Evolutionary conservation across 202 grass and related monocot genomes (phyloP).

Genomic region (Panicum hallii): DNA sequence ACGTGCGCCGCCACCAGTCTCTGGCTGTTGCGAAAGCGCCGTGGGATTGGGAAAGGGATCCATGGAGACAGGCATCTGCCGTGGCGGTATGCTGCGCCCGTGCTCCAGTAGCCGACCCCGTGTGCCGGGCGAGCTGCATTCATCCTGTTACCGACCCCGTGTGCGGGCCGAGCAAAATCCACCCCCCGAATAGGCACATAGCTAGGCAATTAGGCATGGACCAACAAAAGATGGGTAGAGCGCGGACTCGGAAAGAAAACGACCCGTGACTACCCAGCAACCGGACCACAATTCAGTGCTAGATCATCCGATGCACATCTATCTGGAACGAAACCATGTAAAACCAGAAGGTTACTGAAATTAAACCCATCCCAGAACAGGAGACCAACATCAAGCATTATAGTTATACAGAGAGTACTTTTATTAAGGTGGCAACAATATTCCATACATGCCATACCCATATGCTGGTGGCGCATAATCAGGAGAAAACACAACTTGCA

Average conservation of each 20-base stretch:
- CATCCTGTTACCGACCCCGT: neutral
- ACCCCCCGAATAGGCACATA: neutral
- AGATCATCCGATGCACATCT: neutral
- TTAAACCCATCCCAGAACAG: neutral
- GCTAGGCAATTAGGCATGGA: neutral
- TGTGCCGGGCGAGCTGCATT: neutral
- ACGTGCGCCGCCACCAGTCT: neutral
- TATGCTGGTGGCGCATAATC: conserved; percentile 26
- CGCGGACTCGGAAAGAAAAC: neutral
- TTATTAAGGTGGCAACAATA: conserved; percentile 48
- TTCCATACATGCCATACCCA: conserved; percentile 42
- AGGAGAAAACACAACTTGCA: conserved; percentile 53
- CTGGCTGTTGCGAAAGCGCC: too few species aligned
- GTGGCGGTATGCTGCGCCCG: neutral
- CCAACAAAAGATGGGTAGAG: neutral
- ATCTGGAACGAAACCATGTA: neutral
- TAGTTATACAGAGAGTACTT: conserved; percentile 21
- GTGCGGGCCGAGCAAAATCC: neutral
- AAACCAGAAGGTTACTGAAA: neutral
- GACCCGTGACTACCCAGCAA: neutral
- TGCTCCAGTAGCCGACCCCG: neutral
- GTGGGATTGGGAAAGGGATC: too few species aligned
- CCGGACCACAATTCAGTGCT: neutral
- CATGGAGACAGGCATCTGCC: too few species aligned
- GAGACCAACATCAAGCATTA: neutral